A percentile compares a stretch with the other conserved stretches of the same genome.
Conservation (phyloP, 106 monocot species). For the Iris macrosiphon region DNA sequence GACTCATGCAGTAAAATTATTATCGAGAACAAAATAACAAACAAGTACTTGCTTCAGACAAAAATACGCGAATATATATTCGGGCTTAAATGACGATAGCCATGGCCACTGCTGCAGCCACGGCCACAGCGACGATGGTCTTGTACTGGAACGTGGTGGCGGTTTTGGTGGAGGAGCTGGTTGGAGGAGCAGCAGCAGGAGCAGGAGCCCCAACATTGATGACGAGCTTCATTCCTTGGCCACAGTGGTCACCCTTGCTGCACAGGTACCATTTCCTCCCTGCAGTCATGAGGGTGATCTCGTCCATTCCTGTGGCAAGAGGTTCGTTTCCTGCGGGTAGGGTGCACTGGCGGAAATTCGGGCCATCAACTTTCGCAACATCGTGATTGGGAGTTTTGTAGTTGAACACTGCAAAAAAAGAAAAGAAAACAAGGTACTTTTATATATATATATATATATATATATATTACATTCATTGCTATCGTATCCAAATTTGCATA, state of each 20-base stretch:
- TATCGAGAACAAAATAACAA: too few relatives aligned
- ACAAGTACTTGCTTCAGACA: too few relatives aligned
- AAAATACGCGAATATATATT: too few relatives aligned
- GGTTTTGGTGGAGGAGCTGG: too few relatives aligned
- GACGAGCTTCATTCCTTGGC: constrained; percentile 1
- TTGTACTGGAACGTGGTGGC: too few relatives aligned
- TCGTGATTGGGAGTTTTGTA: background rate
- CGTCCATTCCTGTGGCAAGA: background rate
- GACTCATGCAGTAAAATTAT: too few relatives aligned
- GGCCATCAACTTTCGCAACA: background rate
- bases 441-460: background rate
- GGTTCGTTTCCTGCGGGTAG: background rate
- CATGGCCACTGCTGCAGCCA: too few relatives aligned
- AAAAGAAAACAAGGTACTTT: background rate
- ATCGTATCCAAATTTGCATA: too few relatives aligned
- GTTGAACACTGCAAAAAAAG: constrained; percentile 5
- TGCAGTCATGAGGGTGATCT: background rate
- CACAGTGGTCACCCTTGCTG: background rate
- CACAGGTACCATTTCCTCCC: constrained; percentile 10
- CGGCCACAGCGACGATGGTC: too few relatives aligned
- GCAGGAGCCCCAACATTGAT: background rate
- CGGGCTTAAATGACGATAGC: too few relatives aligned
- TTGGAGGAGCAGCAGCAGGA: background rate
- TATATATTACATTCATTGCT: too few relatives aligned
- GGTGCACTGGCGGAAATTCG: constrained; percentile 2